Conservation (phyloP, 164 flowering plant species). For the Stephania cephalantha region DNA sequence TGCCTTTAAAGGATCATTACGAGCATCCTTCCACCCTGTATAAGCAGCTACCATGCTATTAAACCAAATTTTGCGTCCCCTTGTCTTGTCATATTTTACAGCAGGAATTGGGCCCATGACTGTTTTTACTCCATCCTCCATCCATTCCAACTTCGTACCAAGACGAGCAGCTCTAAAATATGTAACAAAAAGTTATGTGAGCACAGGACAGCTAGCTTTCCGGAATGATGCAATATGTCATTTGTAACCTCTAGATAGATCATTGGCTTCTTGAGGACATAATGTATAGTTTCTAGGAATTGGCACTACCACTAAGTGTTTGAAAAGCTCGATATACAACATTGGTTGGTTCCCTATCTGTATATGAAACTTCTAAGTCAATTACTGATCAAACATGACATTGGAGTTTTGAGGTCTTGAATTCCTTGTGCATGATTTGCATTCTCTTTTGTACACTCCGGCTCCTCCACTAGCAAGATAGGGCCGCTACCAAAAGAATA, state of each 20-base stretch:
- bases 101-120: constrained; percentile 89
- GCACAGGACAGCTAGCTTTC: background rate
- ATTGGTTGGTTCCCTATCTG: too few species aligned
- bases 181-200: background rate
- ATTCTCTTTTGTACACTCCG: too few species aligned
- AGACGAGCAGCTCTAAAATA: constrained; percentile 68
- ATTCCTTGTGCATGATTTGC: too few species aligned
- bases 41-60: constrained; percentile 89
- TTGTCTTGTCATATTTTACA: constrained; percentile 48
- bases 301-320: too few species aligned
- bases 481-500: too few species aligned
- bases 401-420: too few species aligned
- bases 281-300: background rate
- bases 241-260: background rate
- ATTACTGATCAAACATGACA: too few species aligned
- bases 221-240: background rate
- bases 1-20: constrained; percentile 72
- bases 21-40: constrained; percentile 72
- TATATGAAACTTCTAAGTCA: too few species aligned
- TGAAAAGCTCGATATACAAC: too few species aligned
- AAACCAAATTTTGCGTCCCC: constrained; percentile 89
- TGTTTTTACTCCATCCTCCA: constrained; percentile 65
- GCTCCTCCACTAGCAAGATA: too few species aligned
- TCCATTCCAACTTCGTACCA: constrained; percentile 84
- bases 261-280: background rate